Percentiles rank a stretch among this genome's conserved stretches.
phyloP scores from a whole-genome alignment of 805 yeast species.

The Pichia paraexigua region DNA sequence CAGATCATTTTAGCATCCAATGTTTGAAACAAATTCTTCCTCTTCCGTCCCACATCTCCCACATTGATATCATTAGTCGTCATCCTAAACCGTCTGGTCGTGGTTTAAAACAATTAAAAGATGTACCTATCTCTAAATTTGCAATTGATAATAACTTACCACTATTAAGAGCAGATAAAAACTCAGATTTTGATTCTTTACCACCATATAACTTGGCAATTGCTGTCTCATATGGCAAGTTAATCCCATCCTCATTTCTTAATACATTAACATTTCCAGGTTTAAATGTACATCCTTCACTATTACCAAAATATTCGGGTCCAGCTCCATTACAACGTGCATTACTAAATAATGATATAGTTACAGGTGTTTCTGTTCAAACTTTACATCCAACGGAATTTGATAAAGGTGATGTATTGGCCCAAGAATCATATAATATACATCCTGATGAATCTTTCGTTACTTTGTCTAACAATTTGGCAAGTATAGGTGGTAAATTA shows the following conservation, averaged over 20 bases:
- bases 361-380: conserved; percentile 84
- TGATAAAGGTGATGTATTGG: conserved; percentile 67
- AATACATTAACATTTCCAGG: conserved; percentile 50
- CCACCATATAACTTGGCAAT: conserved; percentile 39
- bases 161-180: conserved; percentile 45
- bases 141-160: conserved; percentile 30
- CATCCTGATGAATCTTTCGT: conserved; percentile 35
- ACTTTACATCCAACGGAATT: conserved; percentile 83
- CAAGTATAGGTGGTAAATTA: conserved; percentile 52
- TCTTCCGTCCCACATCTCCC: conserved; percentile 10
- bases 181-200: conserved; percentile 29
- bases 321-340: conserved; percentile 86
- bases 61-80: conserved; percentile 55
- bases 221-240: conserved; percentile 87
- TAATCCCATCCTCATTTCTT: conserved; percentile 64
- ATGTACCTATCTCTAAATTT: conserved; percentile 44
- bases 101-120: conserved; percentile 36
- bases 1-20: conserved; percentile 60
- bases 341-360: conserved; percentile 48
- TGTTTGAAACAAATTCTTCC: conserved; percentile 37
- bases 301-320: conserved; percentile 76
- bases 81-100: conserved; percentile 60
- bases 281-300: conserved; percentile 86
- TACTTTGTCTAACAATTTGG: conserved; percentile 44
- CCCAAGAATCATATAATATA: conserved; percentile 44